These are phyloP conservation scores for Thymus quinquecostatus DNA, from an alignment of 257 asterid genomes.

Conservation along the genomic window DNA sequence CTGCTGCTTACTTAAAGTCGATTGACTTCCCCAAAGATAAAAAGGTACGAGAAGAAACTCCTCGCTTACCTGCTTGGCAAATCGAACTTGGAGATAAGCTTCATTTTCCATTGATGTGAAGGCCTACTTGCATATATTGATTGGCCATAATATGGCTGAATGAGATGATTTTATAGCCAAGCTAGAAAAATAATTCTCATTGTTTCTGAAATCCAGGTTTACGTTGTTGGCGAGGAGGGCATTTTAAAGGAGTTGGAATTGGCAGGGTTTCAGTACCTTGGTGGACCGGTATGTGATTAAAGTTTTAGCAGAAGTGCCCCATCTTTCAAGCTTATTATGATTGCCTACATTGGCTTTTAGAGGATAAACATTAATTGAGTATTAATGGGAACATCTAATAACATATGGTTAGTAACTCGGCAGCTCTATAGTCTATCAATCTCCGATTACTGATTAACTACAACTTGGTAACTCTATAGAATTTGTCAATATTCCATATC, in stretches of 20 bases:
- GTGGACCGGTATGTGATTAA: constrained; percentile 79
- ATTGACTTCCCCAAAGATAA: constrained; percentile 95
- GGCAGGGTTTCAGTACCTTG: constrained; percentile 84
- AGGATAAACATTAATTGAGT: constrained; percentile 7
- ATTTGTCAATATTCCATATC: background rate
- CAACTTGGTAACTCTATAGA: background rate
- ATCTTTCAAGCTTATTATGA: background rate
- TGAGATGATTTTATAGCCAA: constrained; percentile 21
- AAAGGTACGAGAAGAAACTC: constrained; percentile 58
- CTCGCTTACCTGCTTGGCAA: background rate
- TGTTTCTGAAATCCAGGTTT: constrained; percentile 56
- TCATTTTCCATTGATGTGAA: constrained; percentile 19
- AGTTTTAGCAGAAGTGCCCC: constrained; percentile 19
- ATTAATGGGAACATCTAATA: background rate
- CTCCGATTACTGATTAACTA: background rate
- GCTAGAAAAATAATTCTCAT: constrained; percentile 22
- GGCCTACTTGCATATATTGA: background rate
- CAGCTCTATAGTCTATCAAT: background rate
- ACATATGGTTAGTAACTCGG: constrained; percentile 2
- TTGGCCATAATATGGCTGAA: background rate
- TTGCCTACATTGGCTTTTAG: background rate
- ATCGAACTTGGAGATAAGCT: background rate
- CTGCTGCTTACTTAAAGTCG: constrained; percentile 96
- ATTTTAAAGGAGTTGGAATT: constrained; percentile 90
- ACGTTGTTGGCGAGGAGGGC: constrained; percentile 97